Conservation (phyloP, 2,329 filamentous ascomycete species). For the Pseudomassariella vexata region DNA sequence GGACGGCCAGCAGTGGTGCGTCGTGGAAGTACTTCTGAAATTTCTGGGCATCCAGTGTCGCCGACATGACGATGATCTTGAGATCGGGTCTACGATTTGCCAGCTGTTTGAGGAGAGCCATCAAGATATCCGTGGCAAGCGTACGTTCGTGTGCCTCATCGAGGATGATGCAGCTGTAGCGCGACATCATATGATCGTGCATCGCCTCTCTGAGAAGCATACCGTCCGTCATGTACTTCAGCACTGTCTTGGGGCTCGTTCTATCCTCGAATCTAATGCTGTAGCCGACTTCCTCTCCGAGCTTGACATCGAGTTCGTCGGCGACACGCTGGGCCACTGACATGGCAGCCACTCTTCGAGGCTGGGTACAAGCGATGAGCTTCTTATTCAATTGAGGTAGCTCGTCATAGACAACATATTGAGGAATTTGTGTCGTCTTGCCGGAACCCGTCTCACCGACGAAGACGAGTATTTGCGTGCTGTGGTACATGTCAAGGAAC, state of each 20-base stretch:
- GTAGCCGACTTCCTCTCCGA: conserved; percentile 95
- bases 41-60: conserved; percentile 94
- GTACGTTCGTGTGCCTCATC: conserved; percentile 98
- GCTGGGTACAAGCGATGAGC: conserved; percentile 95
- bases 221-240: conserved; percentile 99
- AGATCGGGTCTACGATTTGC: conserved; percentile 76
- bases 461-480: conserved; percentile 93
- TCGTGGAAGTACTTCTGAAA: conserved; percentile 97
- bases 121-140: conserved; percentile 92
- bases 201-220: conserved; percentile 96
- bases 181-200: conserved; percentile 84
- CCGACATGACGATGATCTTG: conserved; percentile 99
- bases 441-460: conserved; percentile 98
- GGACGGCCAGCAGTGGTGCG: conserved; percentile 87
- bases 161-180: conserved; percentile 96
- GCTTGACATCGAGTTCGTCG: conserved; percentile 86
- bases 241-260: conserved; percentile 78
- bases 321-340: conserved; percentile 97
- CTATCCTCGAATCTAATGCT: conserved; percentile 98
- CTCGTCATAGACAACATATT: conserved; percentile 97
- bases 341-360: conserved; percentile 96
- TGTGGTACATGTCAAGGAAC: conserved; percentile 88
- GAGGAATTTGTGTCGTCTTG: conserved; percentile 98
- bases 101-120: conserved; percentile 92
- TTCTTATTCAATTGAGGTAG: conserved; percentile 80